Percentiles rank a stretch among this genome's conserved stretches.
phyloP scores from a whole-genome alignment of 352 stramenopile species.

The Phytophthora lateralis region DNA sequence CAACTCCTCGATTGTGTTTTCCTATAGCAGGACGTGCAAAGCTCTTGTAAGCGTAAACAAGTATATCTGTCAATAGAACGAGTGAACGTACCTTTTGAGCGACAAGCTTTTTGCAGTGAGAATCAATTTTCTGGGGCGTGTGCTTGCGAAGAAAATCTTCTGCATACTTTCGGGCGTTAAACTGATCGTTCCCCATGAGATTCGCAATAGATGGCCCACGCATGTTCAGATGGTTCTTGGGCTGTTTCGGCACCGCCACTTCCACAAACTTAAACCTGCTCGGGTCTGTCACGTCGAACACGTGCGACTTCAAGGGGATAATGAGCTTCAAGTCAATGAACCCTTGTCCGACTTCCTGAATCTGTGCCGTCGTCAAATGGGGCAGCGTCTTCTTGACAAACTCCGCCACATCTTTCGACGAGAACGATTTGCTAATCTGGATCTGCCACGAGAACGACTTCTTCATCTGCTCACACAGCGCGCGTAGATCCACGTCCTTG shows the following conservation, averaged over 20 bases:
- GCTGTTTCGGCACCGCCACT: slow-evolving; percentile 45
- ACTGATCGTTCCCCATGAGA: slow-evolving; percentile 71
- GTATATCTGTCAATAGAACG: background rate
- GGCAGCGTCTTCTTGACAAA: slow-evolving; percentile 60
- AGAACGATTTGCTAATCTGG: slow-evolving; percentile 81
- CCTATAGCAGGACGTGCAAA: slow-evolving; percentile 30
- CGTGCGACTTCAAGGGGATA: slow-evolving; percentile 74
- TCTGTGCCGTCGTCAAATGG: slow-evolving; percentile 39
- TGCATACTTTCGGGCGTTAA: slow-evolving; percentile 76
- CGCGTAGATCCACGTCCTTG: slow-evolving; percentile 57
- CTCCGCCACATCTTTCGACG: slow-evolving; percentile 66
- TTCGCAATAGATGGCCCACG: slow-evolving; percentile 75
- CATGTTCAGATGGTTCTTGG: slow-evolving; percentile 76
- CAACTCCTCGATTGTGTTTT: slow-evolving; percentile 84
- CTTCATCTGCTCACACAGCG: slow-evolving; percentile 77
- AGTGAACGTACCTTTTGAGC: slow-evolving; percentile 58
- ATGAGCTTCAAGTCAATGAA: slow-evolving; percentile 78
- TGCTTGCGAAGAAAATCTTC: slow-evolving; percentile 83
- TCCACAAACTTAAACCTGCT: slow-evolving; percentile 74
- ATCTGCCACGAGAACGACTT: slow-evolving; percentile 70
- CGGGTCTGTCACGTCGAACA: slow-evolving; percentile 66
- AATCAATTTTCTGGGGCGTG: slow-evolving; percentile 73
- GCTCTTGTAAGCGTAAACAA: background rate
- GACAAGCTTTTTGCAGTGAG: slow-evolving; percentile 75
- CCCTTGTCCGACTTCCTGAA: slow-evolving; percentile 64